phyloP scores from a whole-genome alignment of 2,329 filamentous ascomycete species.

The Didymella keratinophila region DNA sequence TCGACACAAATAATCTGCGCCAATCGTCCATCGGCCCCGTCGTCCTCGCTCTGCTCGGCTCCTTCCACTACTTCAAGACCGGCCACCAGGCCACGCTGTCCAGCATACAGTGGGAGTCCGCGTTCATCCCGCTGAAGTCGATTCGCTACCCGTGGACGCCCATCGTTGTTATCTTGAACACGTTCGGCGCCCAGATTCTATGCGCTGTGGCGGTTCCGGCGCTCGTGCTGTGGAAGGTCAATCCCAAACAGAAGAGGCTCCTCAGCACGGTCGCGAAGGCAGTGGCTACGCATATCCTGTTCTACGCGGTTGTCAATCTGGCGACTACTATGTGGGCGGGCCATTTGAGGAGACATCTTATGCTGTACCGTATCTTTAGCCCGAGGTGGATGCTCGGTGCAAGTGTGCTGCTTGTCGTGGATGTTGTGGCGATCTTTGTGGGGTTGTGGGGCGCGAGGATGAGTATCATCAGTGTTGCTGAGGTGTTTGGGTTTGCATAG shows the following conservation, averaged over 20 bases:
- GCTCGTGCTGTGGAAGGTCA: constrained; percentile 86
- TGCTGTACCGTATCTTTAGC: constrained; percentile 94
- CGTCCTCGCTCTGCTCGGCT: constrained; percentile 85
- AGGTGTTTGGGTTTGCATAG: constrained; percentile 75
- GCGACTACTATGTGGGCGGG: constrained; percentile 92
- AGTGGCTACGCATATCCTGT: constrained; percentile 77
- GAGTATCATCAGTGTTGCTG: constrained; percentile 79
- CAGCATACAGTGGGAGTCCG: constrained; percentile 94
- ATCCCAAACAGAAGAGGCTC: constrained; percentile 70
- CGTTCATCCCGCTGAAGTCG: constrained; percentile 85
- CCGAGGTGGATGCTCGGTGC: constrained; percentile 89
- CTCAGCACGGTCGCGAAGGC: constrained; percentile 75
- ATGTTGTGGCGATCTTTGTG: constrained; percentile 75
- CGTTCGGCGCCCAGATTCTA: constrained; percentile 87
- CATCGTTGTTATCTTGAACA: constrained; percentile 81
- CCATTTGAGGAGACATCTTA: constrained; percentile 86
- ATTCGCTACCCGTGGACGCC: constrained; percentile 92
- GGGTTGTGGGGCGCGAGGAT: constrained; percentile 77
- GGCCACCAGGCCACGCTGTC: constrained; percentile 90
- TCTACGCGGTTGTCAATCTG: constrained; percentile 82
- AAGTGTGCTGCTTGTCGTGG: constrained; percentile 74
- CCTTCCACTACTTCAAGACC: constrained; percentile 97
- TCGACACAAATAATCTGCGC: constrained; percentile 68
- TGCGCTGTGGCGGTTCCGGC: constrained; percentile 82
- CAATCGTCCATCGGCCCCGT: constrained; percentile 81